These are phyloP conservation scores for Panaeolus cyanescens DNA, from an alignment of 768 basidiomycete genomes.

Conservation along the genomic window DNA sequence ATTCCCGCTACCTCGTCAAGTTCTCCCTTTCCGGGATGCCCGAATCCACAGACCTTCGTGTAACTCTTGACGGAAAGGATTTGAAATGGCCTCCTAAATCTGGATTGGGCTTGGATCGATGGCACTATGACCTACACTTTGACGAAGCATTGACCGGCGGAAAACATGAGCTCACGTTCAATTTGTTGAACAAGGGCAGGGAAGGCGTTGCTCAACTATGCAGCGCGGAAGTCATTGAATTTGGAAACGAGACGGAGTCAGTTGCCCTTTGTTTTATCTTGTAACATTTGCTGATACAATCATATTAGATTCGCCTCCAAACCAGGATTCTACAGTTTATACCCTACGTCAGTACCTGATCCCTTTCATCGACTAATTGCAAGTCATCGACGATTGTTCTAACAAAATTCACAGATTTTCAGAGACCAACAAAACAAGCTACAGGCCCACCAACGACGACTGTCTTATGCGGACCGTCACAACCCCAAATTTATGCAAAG, in stretches of 20 bases:
- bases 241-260: conserved; percentile 63
- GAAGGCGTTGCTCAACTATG: conserved; percentile 73
- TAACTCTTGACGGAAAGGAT: conserved; percentile 62
- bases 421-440: conserved; percentile 61
- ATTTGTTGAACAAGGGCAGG: conserved; percentile 44
- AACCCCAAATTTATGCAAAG: conserved; percentile 72
- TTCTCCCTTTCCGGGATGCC: conserved; percentile 79
- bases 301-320: conserved; percentile 57
- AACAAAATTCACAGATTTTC: conserved; percentile 51
- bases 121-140: conserved; percentile 68
- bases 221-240: conserved; percentile 74
- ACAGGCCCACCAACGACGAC: conserved; percentile 82
- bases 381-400: neutral
- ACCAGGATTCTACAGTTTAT: conserved; percentile 64
- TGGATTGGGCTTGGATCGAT: conserved; percentile 68
- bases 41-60: conserved; percentile 46
- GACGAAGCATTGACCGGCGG: conserved; percentile 45
- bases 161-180: conserved; percentile 60
- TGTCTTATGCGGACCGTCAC: conserved; percentile 81
- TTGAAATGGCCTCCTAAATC: conserved; percentile 58
- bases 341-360: conserved; percentile 62
- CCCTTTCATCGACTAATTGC: neutral
- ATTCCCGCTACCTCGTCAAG: conserved; percentile 58
- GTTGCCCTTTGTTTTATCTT: conserved; percentile 17
- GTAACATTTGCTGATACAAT: neutral